Evolutionary conservation across 2,329 filamentous ascomycete genomes (phyloP).

Genomic region (Knufia fluminis): DNA sequence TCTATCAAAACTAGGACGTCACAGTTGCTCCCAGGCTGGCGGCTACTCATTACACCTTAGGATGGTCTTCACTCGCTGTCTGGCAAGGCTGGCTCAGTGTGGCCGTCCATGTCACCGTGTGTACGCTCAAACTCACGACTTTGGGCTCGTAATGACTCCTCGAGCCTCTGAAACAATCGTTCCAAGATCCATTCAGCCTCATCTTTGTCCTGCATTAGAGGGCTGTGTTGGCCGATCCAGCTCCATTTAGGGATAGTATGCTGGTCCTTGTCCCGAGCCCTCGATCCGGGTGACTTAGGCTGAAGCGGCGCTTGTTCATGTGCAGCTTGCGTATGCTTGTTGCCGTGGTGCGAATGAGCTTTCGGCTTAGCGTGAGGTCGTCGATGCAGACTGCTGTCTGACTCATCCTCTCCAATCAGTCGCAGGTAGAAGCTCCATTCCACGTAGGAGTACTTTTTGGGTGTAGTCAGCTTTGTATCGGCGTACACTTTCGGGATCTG

Average conservation of each 20-base stretch:
- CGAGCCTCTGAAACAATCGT: constrained; percentile 30
- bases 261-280: background rate
- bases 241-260: constrained; percentile 27
- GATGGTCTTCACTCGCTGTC: background rate
- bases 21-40: background rate
- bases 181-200: constrained; percentile 37
- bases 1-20: no score
- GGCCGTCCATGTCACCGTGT: background rate
- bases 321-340: background rate
- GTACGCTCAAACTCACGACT: background rate
- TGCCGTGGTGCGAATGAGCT: background rate
- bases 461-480: constrained; percentile 26
- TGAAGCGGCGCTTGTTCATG: background rate
- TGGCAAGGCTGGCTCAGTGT: background rate
- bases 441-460: constrained; percentile 32
- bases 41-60: background rate
- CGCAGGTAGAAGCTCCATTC: constrained; percentile 43
- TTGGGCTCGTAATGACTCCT: constrained; percentile 26
- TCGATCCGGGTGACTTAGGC: background rate
- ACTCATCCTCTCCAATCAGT: constrained; percentile 39
- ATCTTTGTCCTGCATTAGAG: constrained; percentile 32
- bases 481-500: constrained; percentile 33
- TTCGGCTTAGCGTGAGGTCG: background rate
- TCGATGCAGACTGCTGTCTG: constrained; percentile 29
- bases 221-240: constrained; percentile 33